Conservation (phyloP, 805 yeast genomes). For the Cyberlindnera bimundalis region DNA sequence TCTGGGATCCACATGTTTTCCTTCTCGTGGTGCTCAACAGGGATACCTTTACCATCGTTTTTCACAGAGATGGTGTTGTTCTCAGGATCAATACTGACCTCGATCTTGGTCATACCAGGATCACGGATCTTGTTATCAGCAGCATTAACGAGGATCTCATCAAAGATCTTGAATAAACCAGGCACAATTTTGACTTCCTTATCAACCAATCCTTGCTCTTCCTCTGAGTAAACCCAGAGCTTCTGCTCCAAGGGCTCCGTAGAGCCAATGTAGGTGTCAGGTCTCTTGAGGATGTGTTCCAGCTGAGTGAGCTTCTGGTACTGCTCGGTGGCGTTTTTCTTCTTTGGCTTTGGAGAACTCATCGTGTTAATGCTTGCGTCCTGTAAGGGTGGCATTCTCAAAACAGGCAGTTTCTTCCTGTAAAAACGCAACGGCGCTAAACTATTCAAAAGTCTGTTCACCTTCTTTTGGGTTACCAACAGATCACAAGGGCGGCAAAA, state of each 20-base stretch:
- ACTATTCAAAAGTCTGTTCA: no score
- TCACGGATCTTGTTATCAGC: conserved; percentile 98
- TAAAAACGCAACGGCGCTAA: neutral
- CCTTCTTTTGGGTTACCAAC: no score
- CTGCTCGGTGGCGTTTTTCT: conserved; percentile 57
- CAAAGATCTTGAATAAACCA: conserved; percentile 93
- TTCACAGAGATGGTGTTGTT: conserved; percentile 70
- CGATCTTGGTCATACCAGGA: conserved; percentile 80
- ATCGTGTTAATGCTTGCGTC: conserved; percentile 14
- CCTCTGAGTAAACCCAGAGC: conserved; percentile 84
- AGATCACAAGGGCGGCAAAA: no score
- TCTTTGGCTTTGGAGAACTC: conserved; percentile 29
- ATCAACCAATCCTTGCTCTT: conserved; percentile 54
- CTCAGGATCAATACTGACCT: conserved; percentile 77
- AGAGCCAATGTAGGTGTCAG: conserved; percentile 97
- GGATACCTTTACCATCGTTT: conserved; percentile 95
- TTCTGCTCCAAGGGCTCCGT: conserved; percentile 75
- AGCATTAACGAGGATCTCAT: conserved; percentile 95
- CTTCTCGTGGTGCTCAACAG: conserved; percentile 87
- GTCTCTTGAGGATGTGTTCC: conserved; percentile 94
- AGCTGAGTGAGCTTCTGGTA: conserved; percentile 93
- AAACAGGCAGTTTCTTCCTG: neutral
- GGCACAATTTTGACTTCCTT: conserved; percentile 80
- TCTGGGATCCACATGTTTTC: conserved; percentile 95
- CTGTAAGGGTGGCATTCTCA: conserved; percentile 12